Percentiles rank a stretch among this genome's conserved stretches.
These are phyloP conservation scores for Saturnispora sanitii DNA, from an alignment of 805 yeast species.

Conservation along the genomic window DNA sequence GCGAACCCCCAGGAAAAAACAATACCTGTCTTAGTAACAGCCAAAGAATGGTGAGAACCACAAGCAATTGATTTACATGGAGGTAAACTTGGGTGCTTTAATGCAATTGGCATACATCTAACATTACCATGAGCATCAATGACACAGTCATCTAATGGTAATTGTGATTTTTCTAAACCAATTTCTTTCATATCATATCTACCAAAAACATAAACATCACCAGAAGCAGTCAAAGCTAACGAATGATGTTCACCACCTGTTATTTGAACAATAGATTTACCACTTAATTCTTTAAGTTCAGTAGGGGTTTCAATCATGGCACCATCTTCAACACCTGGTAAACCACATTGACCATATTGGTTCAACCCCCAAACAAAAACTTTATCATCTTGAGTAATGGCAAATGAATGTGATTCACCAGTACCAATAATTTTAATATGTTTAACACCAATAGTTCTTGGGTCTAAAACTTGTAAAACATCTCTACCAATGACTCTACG, in stretches of 20 bases:
- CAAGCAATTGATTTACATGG: constrained; percentile 52
- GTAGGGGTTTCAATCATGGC: constrained; percentile 74
- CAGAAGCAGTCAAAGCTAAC: constrained; percentile 59
- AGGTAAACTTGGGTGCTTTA: constrained; percentile 51
- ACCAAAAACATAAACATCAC: constrained; percentile 79
- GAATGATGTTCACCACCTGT: constrained; percentile 96
- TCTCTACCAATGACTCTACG: constrained; percentile 75
- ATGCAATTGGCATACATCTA: constrained; percentile 81
- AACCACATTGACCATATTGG: constrained; percentile 94
- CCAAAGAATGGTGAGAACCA: constrained; percentile 91
- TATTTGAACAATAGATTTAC: constrained; percentile 47
- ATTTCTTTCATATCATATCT: constrained; percentile 89
- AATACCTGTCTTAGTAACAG: constrained; percentile 73
- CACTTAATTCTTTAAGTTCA: constrained; percentile 52
- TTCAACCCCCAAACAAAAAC: constrained; percentile 92
- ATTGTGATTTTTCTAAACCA: constrained; percentile 58
- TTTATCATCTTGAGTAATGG: constrained; percentile 60
- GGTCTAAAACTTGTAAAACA: constrained; percentile 61
- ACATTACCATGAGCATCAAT: constrained; percentile 72
- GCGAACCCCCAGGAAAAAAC: constrained; percentile 97
- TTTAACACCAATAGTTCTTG: constrained; percentile 74
- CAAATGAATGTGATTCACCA: constrained; percentile 96
- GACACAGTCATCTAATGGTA: constrained; percentile 62
- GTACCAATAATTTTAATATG: constrained; percentile 73
- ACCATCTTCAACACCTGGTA: constrained; percentile 73